Percentiles rank a stretch among this genome's conserved stretches.
Conservation (phyloP, 805 yeast genomes). For the Kodamaea lidongshanica region DNA sequence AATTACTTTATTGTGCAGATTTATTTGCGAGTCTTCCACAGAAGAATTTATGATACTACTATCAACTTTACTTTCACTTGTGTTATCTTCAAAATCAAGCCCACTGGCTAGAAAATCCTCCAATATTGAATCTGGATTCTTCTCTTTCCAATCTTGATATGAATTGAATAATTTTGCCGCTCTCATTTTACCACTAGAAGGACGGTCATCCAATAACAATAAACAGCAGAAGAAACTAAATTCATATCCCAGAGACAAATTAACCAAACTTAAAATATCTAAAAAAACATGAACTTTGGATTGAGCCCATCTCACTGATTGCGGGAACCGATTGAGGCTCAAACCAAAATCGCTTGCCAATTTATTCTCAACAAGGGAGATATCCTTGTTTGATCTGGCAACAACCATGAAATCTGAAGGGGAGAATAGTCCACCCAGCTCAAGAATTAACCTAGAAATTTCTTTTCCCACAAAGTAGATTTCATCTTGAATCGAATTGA, state of each 20-base stretch:
- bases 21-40: too few relatives aligned
- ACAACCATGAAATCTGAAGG: conserved; percentile 49
- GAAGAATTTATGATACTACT: too few relatives aligned
- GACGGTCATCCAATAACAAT: conserved; percentile 19
- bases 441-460: conserved; percentile 33
- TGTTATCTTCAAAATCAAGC: too few relatives aligned
- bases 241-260: conserved; percentile 27
- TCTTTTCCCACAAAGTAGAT: conserved; percentile 41
- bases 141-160: conserved; percentile 7
- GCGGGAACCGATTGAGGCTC: conserved; percentile 37
- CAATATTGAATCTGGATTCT: conserved; percentile 1
- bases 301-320: conserved; percentile 48
- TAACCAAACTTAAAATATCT: conserved; percentile 41
- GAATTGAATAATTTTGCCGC: conserved; percentile 24
- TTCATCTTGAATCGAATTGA: conserved; percentile 28
- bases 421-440: conserved; percentile 37
- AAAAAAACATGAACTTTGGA: conserved; percentile 40
- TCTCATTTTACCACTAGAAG: conserved; percentile 17
- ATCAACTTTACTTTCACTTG: too few relatives aligned
- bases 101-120: neutral
- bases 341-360: conserved; percentile 35
- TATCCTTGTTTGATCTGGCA: conserved; percentile 46
- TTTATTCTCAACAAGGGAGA: conserved; percentile 30
- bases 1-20: neutral
- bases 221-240: conserved; percentile 26